Conservation (phyloP, 306 rosid species). For the Vachellia pachyceras region DNA sequence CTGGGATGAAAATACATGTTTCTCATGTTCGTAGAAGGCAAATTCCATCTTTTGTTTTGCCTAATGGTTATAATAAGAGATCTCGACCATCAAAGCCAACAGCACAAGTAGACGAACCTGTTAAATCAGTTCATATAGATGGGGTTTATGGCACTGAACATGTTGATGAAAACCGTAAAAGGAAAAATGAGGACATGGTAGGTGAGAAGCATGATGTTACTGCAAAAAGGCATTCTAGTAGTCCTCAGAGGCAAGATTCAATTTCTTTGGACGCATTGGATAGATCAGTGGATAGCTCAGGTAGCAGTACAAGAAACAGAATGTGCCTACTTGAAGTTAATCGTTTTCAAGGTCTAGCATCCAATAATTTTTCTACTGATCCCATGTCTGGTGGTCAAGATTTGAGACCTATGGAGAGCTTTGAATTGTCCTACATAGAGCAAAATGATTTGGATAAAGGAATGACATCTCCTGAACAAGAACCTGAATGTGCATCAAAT, state of each 20-base stretch:
- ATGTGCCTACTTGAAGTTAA: conserved; percentile 28
- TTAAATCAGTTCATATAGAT: not conserved
- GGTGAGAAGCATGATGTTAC: conserved; percentile 22
- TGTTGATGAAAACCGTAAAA: conserved; percentile 37
- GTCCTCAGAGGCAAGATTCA: conserved; percentile 43
- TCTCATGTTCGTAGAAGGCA: conserved; percentile 60
- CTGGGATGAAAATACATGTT: conserved; percentile 61
- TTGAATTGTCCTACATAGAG: conserved; percentile 36
- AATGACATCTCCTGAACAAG: conserved; percentile 46
- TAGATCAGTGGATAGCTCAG: conserved; percentile 26
- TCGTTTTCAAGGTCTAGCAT: not conserved
- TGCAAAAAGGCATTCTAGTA: conserved; percentile 38
- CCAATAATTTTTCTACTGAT: conserved; percentile 5
- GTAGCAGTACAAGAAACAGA: not conserved
- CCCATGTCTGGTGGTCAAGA: conserved; percentile 33
- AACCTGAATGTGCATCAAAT: conserved; percentile 58
- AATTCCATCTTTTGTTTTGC: conserved; percentile 53
- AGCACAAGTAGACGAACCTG: conserved; percentile 5
- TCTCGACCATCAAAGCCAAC: conserved; percentile 35
- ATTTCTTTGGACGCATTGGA: conserved; percentile 42
- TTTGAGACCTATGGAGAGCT: conserved; percentile 34
- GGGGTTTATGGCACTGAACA: conserved; percentile 23
- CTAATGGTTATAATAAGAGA: conserved; percentile 51
- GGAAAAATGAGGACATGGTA: conserved; percentile 39
- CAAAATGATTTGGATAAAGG: conserved; percentile 46